phyloP scores from a whole-genome alignment of 768 basidiomycete species.

The Suillus plorans region DNA sequence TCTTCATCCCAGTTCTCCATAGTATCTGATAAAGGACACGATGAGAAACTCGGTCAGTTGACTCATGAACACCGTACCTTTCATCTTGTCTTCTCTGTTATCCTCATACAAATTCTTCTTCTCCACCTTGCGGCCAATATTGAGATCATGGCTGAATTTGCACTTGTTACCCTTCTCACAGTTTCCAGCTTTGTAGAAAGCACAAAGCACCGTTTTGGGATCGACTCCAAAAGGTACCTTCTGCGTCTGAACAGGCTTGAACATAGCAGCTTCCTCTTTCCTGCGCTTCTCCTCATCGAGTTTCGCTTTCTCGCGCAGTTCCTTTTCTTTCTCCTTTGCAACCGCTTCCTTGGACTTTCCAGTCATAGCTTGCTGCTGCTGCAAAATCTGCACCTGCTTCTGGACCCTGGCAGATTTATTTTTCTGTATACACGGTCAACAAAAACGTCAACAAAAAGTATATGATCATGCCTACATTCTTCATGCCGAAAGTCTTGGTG shows the following conservation, averaged over 20 bases:
- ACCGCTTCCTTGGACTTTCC: conserved; percentile 81
- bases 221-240: conserved; percentile 95
- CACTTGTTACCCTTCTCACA: conserved; percentile 96
- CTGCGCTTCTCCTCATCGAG: conserved; percentile 77
- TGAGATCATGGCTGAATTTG: conserved; percentile 94
- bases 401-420: conserved; percentile 94
- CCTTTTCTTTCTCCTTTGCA: conserved; percentile 87
- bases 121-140: conserved; percentile 88
- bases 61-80: conserved; percentile 45
- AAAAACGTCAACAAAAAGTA: conserved; percentile 1
- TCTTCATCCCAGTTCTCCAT: conserved; percentile 99
- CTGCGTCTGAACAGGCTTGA: conserved; percentile 78
- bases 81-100: conserved; percentile 73
- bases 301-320: conserved; percentile 70
- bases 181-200: conserved; percentile 85
- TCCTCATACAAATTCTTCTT: conserved; percentile 97
- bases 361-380: conserved; percentile 68
- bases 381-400: conserved; percentile 75
- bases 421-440: conserved; percentile 55
- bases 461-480: conserved; percentile 59
- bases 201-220: conserved; percentile 92
- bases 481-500: conserved; percentile 80
- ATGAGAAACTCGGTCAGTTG: background rate
- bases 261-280: conserved; percentile 82
- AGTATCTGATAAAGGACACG: conserved; percentile 57